Percentiles rank a stretch among this genome's conserved stretches.
Conservation (phyloP, 73 alveolate genomes). For the Vitrella brassicaformis region DNA sequence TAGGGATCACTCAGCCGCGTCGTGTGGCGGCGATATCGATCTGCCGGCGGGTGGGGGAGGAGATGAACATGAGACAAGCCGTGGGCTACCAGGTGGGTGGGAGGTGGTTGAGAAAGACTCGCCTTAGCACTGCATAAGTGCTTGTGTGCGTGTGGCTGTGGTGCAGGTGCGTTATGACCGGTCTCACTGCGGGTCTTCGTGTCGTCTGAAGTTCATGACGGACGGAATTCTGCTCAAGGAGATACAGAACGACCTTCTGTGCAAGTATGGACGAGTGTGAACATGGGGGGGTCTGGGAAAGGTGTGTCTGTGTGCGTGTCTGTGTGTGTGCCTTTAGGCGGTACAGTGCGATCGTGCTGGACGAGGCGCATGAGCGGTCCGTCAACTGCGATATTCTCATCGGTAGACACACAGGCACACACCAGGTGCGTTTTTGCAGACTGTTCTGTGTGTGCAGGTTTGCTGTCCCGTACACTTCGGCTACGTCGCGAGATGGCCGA, state of each 20-base stretch:
- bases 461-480: not conserved
- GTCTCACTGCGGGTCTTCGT: conserved; percentile 14
- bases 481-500: no score
- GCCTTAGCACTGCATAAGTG: not conserved
- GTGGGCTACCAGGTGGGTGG: conserved; percentile 15
- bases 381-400: conserved; percentile 29
- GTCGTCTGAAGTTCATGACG: conserved; percentile 24
- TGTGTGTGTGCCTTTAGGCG: no score
- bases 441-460: not conserved
- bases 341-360: conserved; percentile 27
- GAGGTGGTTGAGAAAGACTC: not conserved
- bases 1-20: conserved; percentile 67
- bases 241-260: not conserved
- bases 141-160: not conserved
- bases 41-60: conserved; percentile 56
- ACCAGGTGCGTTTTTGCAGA: not conserved
- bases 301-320: no score
- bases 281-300: no score
- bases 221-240: conserved; percentile 28
- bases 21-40: conserved; percentile 62
- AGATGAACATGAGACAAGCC: conserved; percentile 6
- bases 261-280: no score
- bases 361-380: not conserved
- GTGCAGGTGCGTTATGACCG: conserved; percentile 34
- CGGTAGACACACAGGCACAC: no score